Base-by-base conservation (phyloP, 1,284 basidiomycete genomes). In the Athelia psychrophila region DNA sequence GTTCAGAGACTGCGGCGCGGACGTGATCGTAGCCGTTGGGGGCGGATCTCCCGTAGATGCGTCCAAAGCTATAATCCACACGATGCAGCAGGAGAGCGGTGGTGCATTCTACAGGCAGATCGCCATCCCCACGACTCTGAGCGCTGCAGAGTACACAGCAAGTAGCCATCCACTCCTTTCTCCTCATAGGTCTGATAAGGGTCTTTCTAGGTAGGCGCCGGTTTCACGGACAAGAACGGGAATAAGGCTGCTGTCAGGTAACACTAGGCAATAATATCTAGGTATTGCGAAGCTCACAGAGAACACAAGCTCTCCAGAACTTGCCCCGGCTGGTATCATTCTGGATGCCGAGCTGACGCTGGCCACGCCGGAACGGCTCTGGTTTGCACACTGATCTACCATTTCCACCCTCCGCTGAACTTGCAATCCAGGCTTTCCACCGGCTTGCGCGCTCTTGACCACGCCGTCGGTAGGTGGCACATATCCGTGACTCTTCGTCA, bases 21-120 rank as follows among this genome's bases (percentile, higher is more conserved):
- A 91, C 62, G 75, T 84, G 38, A 80, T 91, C 59, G 78, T 91
- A 44, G 75, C 87, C 32, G 75, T 92, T 25, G 91, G 91, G 2
- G 91, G 91, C 25, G 91, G 90, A 32, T 90, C 87, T 1, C 88
- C 90, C 12, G 75, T 91, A 53, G 91, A 93, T 64, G 88, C 86
- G 2, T 73, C 86, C 25, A 91, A 91, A 62, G 81, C 81, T 1
- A 85, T 90, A 35, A 65, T 85, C 13, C 84, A 83, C 64, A 75
- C 77, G 52, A 69, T 82, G 33, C 81, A 84, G 54, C 67, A 85
- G 58, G 78, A 83, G 54, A 67, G 58, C 3, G 81, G 80, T 16
- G 78, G 76, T 2, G 52, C 74, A 59, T 60, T 73, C 69, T 51
- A 75, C 60, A 60, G 55, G 30, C 80, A 86, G 58, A 84, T 93